phyloP scores from a whole-genome alignment of 768 basidiomycete genomes.

The Russula griseocarnosa region DNA sequence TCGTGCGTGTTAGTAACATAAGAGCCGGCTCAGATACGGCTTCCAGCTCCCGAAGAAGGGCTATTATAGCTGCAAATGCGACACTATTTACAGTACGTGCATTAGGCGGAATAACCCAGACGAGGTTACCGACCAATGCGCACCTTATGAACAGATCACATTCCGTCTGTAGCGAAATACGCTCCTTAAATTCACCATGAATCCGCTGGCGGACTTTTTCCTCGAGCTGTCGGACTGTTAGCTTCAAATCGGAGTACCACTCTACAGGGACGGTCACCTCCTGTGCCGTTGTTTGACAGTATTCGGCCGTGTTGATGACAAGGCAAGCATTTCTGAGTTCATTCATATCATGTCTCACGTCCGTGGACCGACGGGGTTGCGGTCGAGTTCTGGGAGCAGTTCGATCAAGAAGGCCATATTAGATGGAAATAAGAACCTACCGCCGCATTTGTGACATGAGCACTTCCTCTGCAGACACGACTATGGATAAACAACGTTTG shows the following conservation, averaged over 20 bases:
- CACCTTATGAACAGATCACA: conserved; percentile 88
- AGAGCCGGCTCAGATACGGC: conserved; percentile 76
- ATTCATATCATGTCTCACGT: conserved; percentile 69
- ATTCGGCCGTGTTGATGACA: conserved; percentile 96
- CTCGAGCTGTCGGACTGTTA: conserved; percentile 59
- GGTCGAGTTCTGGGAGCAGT: conserved; percentile 38
- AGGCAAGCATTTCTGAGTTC: conserved; percentile 81
- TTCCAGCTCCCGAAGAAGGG: conserved; percentile 83
- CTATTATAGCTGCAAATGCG: conserved; percentile 76
- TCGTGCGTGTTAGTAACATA: conserved; percentile 65
- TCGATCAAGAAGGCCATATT: background rate
- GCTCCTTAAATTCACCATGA: conserved; percentile 68
- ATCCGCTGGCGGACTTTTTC: conserved; percentile 86
- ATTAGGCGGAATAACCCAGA: background rate
- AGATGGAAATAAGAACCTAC: conserved; percentile 37
- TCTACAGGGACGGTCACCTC: conserved; percentile 50
- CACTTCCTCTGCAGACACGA: conserved; percentile 69
- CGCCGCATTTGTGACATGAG: conserved; percentile 69
- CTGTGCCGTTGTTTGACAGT: conserved; percentile 86
- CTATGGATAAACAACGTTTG: conserved; percentile 21
- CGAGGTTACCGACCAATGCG: conserved; percentile 26
- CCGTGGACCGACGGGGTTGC: conserved; percentile 62
- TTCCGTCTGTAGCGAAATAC: conserved; percentile 78
- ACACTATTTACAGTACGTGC: conserved; percentile 45
- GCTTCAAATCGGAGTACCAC: background rate